Percentiles rank a stretch among this genome's conserved stretches.
phyloP scores from a whole-genome alignment of 805 yeast genomes.

The Kregervanrija fluxuum region DNA sequence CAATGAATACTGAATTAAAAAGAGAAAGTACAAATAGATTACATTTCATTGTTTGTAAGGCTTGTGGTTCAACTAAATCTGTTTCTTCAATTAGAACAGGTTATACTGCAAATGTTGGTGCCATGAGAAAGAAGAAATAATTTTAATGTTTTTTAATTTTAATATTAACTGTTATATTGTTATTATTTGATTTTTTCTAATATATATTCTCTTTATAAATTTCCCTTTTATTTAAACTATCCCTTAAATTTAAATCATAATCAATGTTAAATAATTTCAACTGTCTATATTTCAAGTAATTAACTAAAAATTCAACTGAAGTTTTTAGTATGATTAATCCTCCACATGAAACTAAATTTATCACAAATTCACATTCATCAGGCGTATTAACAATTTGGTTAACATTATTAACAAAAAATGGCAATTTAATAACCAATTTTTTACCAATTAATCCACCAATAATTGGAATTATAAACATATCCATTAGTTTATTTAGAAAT shows the following conservation, averaged over 20 bases:
- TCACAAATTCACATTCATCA: too few species aligned
- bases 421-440: too few species aligned
- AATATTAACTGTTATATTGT: too few species aligned
- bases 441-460: too few species aligned
- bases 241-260: neutral
- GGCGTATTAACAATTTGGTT: too few species aligned
- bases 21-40: slow-evolving; percentile 95
- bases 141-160: slow-evolving; percentile 2
- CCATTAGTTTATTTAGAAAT: too few species aligned
- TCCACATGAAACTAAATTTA: too few species aligned
- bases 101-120: slow-evolving; percentile 95
- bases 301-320: too few species aligned
- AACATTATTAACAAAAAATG: too few species aligned
- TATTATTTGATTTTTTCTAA: neutral
- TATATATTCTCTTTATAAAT: neutral
- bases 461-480: too few species aligned
- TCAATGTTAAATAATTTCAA: neutral
- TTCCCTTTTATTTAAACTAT: neutral
- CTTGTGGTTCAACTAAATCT: slow-evolving; percentile 96
- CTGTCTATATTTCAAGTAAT: neutral
- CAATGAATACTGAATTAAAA: slow-evolving; percentile 91
- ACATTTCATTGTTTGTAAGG: slow-evolving; percentile 94
- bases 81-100: slow-evolving; percentile 98
- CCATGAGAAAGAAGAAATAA: slow-evolving; percentile 62
- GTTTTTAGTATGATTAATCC: too few species aligned